These are phyloP conservation scores for Aspergillus novoparasiticus DNA, from an alignment of 2,329 filamentous ascomycete genomes.

Conservation along the genomic window DNA sequence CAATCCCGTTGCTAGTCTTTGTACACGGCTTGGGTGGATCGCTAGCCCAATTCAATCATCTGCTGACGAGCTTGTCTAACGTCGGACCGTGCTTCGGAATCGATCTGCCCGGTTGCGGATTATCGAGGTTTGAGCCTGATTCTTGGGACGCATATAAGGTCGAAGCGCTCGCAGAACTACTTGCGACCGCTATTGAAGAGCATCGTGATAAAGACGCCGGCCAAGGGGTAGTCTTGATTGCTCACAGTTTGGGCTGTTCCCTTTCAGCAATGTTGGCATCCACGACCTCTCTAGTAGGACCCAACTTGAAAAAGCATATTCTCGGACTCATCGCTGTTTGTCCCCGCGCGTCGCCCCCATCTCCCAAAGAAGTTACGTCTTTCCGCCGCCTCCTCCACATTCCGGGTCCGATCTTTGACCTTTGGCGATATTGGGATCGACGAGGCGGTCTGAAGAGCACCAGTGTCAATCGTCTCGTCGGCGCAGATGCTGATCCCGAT, in stretches of 20 bases:
- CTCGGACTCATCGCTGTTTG: conserved; percentile 79
- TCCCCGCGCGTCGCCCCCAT: conserved; percentile 68
- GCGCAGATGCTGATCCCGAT: conserved; percentile 42
- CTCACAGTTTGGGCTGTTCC: conserved; percentile 88
- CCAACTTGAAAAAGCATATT: conserved; percentile 64
- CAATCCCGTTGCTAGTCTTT: conserved; percentile 84
- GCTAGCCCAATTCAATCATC: conserved; percentile 79
- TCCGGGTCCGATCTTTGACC: conserved; percentile 68
- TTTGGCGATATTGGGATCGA: conserved; percentile 77
- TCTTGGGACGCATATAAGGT: conserved; percentile 78
- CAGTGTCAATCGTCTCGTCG: conserved; percentile 75
- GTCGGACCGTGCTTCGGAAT: conserved; percentile 82
- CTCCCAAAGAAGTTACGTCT: conserved; percentile 53
- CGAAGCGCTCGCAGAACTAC: conserved; percentile 72
- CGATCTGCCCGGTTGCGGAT: conserved; percentile 87
- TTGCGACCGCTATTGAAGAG: conserved; percentile 73
- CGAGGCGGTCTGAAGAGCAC: conserved; percentile 75
- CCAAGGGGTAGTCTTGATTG: conserved; percentile 78
- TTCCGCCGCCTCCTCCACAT: conserved; percentile 66
- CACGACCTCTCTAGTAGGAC: conserved; percentile 54
- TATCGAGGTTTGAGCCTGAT: conserved; percentile 72
- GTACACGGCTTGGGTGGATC: conserved; percentile 94
- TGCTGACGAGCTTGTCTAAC: conserved; percentile 80
- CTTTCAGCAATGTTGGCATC: conserved; percentile 73
- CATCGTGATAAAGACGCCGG: conserved; percentile 65